phyloP scores from a whole-genome alignment of 2,329 filamentous ascomycete genomes.

The Fusarium caatingaense region DNA sequence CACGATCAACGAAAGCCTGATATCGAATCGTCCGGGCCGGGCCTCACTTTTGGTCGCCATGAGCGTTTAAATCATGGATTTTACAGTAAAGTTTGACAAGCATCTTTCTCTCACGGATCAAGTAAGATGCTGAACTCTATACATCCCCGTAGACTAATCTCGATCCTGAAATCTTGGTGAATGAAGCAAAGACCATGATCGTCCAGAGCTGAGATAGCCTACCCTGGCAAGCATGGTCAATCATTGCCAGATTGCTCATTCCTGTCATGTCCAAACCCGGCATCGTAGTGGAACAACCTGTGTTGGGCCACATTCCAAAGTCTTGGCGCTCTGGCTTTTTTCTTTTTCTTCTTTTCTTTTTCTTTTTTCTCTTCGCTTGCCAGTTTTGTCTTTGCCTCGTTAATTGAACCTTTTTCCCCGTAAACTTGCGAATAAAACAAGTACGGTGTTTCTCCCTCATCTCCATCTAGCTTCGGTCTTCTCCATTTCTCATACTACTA shows the following conservation, averaged over 20 bases:
- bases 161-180: not conserved
- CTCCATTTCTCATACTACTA: not conserved
- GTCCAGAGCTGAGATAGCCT: not conserved
- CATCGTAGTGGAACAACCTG: slow-evolving; percentile 12
- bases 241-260: slow-evolving; percentile 28
- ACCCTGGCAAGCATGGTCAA: not conserved
- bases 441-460: not conserved
- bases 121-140: slow-evolving; percentile 2
- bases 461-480: not conserved
- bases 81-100: slow-evolving; percentile 10
- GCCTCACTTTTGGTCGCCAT: not conserved
- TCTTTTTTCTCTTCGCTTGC: not conserved
- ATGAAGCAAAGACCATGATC: not conserved
- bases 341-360: not conserved
- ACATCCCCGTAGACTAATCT: not conserved
- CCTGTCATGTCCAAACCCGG: slow-evolving; percentile 34
- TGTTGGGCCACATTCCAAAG: slow-evolving; percentile 22
- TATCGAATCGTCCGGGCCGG: not conserved
- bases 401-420: not conserved
- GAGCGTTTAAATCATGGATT: slow-evolving; percentile 1
- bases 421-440: not conserved
- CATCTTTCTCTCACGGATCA: slow-evolving; percentile 3
- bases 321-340: slow-evolving; percentile 1
- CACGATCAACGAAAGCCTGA: not conserved
- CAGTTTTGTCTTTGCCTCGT: not conserved